Evolutionary conservation across 129 eudicot genomes (phyloP).

Genomic region (Flaveria brownii): DNA sequence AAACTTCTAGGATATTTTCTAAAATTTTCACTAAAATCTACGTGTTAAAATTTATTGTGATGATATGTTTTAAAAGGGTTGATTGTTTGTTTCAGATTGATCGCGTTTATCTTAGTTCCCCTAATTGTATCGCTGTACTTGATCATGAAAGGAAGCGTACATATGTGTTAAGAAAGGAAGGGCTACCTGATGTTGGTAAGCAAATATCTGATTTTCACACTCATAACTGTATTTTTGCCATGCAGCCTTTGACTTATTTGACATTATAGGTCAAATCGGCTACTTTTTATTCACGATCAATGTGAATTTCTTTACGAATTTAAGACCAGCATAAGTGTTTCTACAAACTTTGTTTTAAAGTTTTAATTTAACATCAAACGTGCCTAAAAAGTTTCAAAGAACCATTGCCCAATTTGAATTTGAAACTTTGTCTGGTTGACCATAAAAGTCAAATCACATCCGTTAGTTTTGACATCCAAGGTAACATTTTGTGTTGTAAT

Average conservation of each 20-base stretch:
- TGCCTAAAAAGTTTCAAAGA: background rate
- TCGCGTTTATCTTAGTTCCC: slow-evolving; percentile 78
- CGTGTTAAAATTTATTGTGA: background rate
- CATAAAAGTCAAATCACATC: slow-evolving; percentile 10
- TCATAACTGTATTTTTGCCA: background rate
- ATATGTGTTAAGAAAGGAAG: slow-evolving; percentile 72
- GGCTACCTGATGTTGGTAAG: slow-evolving; percentile 91
- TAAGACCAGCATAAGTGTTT: background rate
- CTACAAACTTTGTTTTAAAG: background rate
- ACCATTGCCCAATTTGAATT: background rate
- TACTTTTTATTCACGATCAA: background rate
- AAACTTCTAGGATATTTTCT: background rate
- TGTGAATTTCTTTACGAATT: background rate
- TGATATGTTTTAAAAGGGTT: background rate
- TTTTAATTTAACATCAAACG: background rate
- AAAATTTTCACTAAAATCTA: background rate
- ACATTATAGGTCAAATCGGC: slow-evolving; percentile 10
- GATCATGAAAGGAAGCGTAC: slow-evolving; percentile 94
- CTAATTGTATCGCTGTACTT: slow-evolving; percentile 74
- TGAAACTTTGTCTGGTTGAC: background rate
- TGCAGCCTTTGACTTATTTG: slow-evolving; percentile 20
- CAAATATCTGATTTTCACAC: background rate
- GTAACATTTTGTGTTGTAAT: background rate
- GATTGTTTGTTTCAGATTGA: slow-evolving; percentile 56
- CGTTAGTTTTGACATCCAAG: background rate